Percentiles rank a stretch among this genome's conserved stretches.
Evolutionary conservation across 2,329 filamentous ascomycete species (phyloP).

Genomic region (Didymellaceae sp.): DNA sequence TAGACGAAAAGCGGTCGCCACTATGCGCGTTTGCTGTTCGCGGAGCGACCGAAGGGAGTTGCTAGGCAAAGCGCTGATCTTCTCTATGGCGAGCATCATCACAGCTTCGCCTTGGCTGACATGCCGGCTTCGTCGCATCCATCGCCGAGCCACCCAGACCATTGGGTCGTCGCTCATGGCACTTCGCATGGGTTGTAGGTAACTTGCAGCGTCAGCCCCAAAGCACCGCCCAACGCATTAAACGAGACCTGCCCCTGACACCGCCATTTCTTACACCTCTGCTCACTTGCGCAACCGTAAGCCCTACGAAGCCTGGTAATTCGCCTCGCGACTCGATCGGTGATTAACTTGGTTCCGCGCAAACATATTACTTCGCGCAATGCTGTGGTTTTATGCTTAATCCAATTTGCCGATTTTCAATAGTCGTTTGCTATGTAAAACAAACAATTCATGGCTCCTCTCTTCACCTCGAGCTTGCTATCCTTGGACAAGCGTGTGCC

Average conservation of each 20-base stretch:
- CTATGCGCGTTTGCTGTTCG: conserved; percentile 4
- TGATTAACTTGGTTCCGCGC: neutral
- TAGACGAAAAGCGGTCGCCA: conserved; percentile 1
- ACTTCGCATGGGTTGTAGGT: neutral
- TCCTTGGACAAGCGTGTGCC: conserved; percentile 28
- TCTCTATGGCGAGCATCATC: conserved; percentile 25
- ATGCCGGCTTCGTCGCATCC: conserved; percentile 19
- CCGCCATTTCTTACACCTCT: neutral
- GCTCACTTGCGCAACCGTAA: conserved; percentile 11
- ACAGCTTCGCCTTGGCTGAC: conserved; percentile 26
- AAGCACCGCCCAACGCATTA: neutral
- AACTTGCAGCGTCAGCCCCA: conserved; percentile 9
- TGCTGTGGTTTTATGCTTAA: no score
- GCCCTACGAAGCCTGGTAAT: conserved; percentile 6
- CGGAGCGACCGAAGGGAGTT: conserved; percentile 3
- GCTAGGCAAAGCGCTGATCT: conserved; percentile 12
- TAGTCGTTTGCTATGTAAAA: conserved; percentile 11
- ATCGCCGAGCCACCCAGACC: conserved; percentile 1
- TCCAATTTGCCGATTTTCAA: no score
- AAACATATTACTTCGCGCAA: neutral
- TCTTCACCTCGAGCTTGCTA: conserved; percentile 15
- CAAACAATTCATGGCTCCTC: conserved; percentile 33
- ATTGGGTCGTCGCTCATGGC: conserved; percentile 8
- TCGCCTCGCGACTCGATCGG: neutral
- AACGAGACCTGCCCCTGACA: conserved; percentile 10